A percentile compares a stretch with the other conserved stretches of the same genome.
Evolutionary conservation across 2,329 filamentous ascomycete species (phyloP).

Genomic region (Cercospora nicotianae): DNA sequence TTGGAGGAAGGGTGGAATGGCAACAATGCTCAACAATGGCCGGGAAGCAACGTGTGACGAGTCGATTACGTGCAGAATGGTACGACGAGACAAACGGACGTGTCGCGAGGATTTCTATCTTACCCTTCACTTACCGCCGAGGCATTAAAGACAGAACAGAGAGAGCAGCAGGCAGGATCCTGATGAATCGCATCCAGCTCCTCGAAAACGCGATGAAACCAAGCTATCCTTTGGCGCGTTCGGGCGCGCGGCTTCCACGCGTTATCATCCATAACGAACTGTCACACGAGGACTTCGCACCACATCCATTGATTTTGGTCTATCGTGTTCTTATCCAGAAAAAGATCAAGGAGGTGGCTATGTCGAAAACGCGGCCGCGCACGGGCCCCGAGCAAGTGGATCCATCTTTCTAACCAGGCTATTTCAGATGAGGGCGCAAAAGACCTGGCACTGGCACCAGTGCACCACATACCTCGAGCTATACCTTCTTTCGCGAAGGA

Average conservation of each 20-base stretch:
- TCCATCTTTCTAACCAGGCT: neutral
- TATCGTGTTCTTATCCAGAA: neutral
- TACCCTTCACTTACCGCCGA: neutral
- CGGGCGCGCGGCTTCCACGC: neutral
- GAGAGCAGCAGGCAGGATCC: conserved; percentile 3
- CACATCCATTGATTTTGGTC: neutral
- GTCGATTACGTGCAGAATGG: neutral
- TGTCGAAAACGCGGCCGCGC: neutral
- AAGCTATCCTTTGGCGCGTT: neutral
- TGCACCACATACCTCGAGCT: neutral
- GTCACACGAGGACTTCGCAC: neutral
- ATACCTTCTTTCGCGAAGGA: neutral
- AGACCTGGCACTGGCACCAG: conserved; percentile 4
- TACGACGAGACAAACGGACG: neutral
- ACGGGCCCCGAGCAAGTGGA: neutral
- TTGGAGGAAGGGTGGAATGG: conserved; percentile 75
- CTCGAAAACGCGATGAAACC: neutral
- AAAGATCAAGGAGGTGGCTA: conserved; percentile 13
- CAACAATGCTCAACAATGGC: conserved; percentile 19
- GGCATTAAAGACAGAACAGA: neutral
- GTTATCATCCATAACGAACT: neutral
- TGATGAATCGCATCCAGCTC: neutral
- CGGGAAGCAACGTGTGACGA: conserved; percentile 16
- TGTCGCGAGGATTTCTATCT: neutral
- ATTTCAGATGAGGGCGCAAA: conserved; percentile 8